These are phyloP conservation scores for Scedosporium minutisporum DNA, from an alignment of 2,329 filamentous ascomycete species.

Conservation along the genomic window DNA sequence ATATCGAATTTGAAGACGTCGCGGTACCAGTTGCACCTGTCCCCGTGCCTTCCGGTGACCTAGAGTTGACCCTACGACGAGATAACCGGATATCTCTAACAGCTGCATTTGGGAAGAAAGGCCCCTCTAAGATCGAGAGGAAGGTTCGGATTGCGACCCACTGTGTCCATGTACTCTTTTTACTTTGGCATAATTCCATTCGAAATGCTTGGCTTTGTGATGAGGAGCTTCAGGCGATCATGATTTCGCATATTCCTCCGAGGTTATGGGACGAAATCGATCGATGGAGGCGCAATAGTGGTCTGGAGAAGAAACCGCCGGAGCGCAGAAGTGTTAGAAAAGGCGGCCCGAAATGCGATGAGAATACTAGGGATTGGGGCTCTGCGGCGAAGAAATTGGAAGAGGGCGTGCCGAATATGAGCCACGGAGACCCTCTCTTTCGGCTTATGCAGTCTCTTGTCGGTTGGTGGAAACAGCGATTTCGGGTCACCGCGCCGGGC, in stretches of 20 bases:
- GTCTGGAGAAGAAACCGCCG: conserved; percentile 33
- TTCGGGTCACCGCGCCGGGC: conserved; percentile 66
- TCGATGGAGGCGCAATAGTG: conserved; percentile 61
- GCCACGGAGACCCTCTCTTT: conserved; percentile 71
- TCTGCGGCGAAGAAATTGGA: conserved; percentile 59
- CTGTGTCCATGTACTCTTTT: conserved; percentile 75
- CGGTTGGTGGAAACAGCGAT: conserved; percentile 81
- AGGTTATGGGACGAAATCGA: conserved; percentile 64
- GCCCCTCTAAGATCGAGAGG: conserved; percentile 75
- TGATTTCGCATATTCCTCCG: conserved; percentile 63
- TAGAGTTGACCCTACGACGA: conserved; percentile 62
- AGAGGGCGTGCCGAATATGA: conserved; percentile 63
- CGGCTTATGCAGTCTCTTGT: conserved; percentile 66
- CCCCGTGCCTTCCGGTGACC: conserved; percentile 49
- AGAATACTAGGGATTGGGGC: conserved; percentile 55
- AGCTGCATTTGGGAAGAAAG: conserved; percentile 65
- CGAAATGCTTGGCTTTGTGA: conserved; percentile 82
- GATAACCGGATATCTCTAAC: conserved; percentile 50
- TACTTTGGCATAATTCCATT: conserved; percentile 83
- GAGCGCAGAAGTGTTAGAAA: conserved; percentile 27
- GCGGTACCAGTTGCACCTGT: conserved; percentile 30
- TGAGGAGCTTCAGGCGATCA: conserved; percentile 59
- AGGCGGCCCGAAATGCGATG: conserved; percentile 20
- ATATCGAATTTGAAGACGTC: conserved; percentile 55
- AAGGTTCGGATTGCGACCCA: conserved; percentile 71